phyloP scores from a whole-genome alignment of 108 stramenopile species.

The Aurantiochytrium sp. region DNA sequence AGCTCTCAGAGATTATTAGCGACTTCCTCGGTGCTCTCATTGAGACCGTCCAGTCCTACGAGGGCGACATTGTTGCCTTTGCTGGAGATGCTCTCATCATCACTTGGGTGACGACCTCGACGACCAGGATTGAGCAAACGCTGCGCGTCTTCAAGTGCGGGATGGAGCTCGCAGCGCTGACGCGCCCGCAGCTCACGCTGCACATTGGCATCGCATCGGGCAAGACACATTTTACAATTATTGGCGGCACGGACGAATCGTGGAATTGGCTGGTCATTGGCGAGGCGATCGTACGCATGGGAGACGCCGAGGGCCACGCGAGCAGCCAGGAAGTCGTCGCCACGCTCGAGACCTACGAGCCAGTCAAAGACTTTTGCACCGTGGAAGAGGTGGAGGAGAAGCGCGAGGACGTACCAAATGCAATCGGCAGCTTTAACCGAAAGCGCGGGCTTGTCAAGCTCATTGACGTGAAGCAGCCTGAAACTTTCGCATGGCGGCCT shows the following conservation, averaged over 20 bases:
- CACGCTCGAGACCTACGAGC: not conserved
- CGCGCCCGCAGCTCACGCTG: not conserved
- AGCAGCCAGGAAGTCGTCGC: not conserved
- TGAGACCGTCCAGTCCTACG: not conserved
- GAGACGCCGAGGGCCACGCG: constrained; percentile 12
- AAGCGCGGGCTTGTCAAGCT: not conserved
- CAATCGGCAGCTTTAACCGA: not conserved
- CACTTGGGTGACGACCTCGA: not conserved
- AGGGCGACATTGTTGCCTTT: constrained; percentile 11
- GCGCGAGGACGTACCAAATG: not conserved
- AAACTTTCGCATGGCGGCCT: no score
- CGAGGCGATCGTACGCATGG: not conserved
- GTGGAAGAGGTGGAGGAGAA: not conserved
- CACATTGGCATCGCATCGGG: constrained; percentile 27
- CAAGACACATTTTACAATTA: not conserved
- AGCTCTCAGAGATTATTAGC: constrained; percentile 11
- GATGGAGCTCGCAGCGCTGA: not conserved
- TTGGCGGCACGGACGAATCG: not conserved
- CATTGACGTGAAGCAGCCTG: not conserved
- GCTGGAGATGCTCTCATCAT: constrained; percentile 30
- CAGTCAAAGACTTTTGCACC: not conserved
- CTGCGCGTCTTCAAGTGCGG: constrained; percentile 21
- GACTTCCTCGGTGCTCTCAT: constrained; percentile 20
- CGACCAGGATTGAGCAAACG: not conserved
- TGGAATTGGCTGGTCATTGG: constrained; percentile 20